Conservation (phyloP, 345 rosid species). For the Sonneratia caseolaris region DNA sequence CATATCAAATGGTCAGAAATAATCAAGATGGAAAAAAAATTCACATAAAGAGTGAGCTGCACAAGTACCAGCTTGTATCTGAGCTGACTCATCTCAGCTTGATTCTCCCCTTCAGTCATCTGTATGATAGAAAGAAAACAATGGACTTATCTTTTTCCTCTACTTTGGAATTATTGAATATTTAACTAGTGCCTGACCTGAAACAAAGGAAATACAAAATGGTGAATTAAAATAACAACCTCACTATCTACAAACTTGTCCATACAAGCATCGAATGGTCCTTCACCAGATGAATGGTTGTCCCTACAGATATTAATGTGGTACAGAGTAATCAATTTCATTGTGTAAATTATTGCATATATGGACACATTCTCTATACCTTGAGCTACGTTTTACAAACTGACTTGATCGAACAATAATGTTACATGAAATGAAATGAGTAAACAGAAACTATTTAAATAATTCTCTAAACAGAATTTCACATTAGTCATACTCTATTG, state of each 20-base stretch:
- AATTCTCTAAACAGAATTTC: not conserved
- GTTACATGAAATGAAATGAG: not conserved
- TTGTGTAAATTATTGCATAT: not conserved
- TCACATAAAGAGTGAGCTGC: not conserved
- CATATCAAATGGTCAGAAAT: not conserved
- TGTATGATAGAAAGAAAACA: not conserved
- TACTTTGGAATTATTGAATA: not conserved
- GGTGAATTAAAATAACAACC: not conserved
- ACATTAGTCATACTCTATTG: not conserved
- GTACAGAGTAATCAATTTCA: not conserved
- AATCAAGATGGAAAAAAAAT: not conserved
- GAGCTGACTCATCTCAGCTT: conserved; percentile 5
- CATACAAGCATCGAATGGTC: not conserved
- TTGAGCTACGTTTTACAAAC: not conserved
- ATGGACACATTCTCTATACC: not conserved
- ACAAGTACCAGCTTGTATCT: conserved; percentile 4
- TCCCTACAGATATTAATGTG: not conserved
- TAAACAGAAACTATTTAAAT: not conserved
- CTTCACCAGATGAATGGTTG: not conserved
- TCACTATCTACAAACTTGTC: not conserved
- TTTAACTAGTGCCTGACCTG: not conserved
- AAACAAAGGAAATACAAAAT: not conserved
- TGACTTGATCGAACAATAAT: not conserved
- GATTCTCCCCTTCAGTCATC: not conserved
- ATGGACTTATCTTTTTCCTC: not conserved